These are phyloP conservation scores for Chlamydomonas incerta DNA, from an alignment of 139 green algal species.

Conservation along the genomic window DNA sequence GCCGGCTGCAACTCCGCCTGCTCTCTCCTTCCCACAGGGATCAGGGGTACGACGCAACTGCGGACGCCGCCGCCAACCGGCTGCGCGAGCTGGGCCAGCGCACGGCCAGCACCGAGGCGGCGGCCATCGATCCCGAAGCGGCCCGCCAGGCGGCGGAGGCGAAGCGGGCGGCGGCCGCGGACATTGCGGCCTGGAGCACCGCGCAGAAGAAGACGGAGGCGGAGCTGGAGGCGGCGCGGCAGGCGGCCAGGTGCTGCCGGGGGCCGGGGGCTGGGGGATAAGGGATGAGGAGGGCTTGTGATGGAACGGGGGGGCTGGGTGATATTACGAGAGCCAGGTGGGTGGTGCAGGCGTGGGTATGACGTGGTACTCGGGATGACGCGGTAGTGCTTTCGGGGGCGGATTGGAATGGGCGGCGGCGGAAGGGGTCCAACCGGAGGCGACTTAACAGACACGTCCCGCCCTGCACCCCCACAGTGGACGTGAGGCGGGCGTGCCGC, in stretches of 20 bases:
- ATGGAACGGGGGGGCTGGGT: no score
- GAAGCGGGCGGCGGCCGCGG: not conserved
- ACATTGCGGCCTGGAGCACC: constrained; percentile 9
- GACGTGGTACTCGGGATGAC: no score
- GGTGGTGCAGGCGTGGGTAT: no score
- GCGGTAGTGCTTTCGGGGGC: no score
- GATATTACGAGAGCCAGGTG: no score
- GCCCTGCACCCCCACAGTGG: not conserved
- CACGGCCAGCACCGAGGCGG: not conserved
- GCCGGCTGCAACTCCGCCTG: not conserved
- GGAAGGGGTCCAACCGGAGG: no score
- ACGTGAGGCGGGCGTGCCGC: not conserved
- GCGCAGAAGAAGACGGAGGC: constrained; percentile 11
- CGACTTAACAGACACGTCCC: no score
- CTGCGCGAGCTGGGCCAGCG: constrained; percentile 19
- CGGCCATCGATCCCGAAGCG: not conserved
- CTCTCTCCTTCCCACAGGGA: not conserved
- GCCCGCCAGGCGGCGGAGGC: not conserved
- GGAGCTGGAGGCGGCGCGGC: not conserved
- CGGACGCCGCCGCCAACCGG: not conserved
- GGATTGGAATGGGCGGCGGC: no score
- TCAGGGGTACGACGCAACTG: not conserved
- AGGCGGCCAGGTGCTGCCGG: not conserved
- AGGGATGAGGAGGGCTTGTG: not conserved
- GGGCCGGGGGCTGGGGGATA: no score